Conservation (phyloP, 2,329 filamentous ascomycete species). For the Botrytis medusae region DNA sequence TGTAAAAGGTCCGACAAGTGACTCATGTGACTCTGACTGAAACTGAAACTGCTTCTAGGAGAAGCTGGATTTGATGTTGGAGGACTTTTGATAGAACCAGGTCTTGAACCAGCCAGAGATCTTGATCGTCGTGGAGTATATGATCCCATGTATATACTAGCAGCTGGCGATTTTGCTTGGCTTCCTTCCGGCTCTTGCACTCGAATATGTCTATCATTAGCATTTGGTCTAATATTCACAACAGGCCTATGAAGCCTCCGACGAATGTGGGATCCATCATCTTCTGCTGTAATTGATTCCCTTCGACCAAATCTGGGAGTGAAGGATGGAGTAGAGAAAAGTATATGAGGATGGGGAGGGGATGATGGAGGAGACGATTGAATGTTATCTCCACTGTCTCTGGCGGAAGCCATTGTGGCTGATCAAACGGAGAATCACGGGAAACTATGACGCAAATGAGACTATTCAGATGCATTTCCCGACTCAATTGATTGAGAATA, state of each 20-base stretch:
- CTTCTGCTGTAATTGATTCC: slow-evolving; percentile 17
- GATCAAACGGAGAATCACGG: neutral
- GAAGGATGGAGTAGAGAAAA: slow-evolving; percentile 26
- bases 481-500: neutral
- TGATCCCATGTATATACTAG: slow-evolving; percentile 41
- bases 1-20: slow-evolving; percentile 39
- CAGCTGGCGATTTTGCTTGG: slow-evolving; percentile 27
- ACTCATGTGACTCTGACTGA: slow-evolving; percentile 32
- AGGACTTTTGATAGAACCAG: slow-evolving; percentile 26
- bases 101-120: slow-evolving; percentile 24
- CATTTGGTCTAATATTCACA: slow-evolving; percentile 20
- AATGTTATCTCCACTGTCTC: slow-evolving; percentile 23
- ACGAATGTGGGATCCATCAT: slow-evolving; percentile 25
- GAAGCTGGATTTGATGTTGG: slow-evolving; percentile 33
- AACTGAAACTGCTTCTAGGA: slow-evolving; percentile 31
- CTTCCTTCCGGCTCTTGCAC: slow-evolving; percentile 31
- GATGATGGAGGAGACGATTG: slow-evolving; percentile 10
- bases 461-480: slow-evolving; percentile 10
- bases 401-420: slow-evolving; percentile 28
- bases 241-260: slow-evolving; percentile 25
- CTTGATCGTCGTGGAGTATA: slow-evolving; percentile 36
- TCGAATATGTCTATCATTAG: slow-evolving; percentile 33
- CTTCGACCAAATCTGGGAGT: slow-evolving; percentile 3
- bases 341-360: slow-evolving; percentile 28
- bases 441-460: slow-evolving; percentile 16